A percentile compares a stretch with the other conserved stretches of the same genome.
Conservation (phyloP, 768 basidiomycete genomes). For the Nidularia pulvinata region DNA sequence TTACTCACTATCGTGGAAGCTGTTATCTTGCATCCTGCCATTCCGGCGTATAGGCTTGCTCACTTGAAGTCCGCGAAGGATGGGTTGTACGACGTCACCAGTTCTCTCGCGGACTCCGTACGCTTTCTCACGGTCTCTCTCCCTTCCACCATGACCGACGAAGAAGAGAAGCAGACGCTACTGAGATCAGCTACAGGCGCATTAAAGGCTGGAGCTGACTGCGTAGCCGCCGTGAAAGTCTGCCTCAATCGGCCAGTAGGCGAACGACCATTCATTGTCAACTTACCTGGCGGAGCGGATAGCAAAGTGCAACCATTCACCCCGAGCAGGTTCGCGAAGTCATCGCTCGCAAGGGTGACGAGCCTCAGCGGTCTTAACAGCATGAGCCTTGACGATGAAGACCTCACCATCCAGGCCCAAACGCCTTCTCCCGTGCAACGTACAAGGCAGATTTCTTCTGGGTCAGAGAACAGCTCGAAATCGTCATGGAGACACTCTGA, state of each 20-base stretch:
- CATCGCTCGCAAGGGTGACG: slow-evolving; percentile 22
- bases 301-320: slow-evolving; percentile 40
- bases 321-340: slow-evolving; percentile 44
- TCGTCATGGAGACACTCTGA: neutral
- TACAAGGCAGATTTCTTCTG: neutral
- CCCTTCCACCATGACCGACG: slow-evolving; percentile 59
- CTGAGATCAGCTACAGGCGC: slow-evolving; percentile 88
- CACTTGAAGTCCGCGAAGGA: slow-evolving; percentile 75
- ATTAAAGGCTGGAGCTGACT: slow-evolving; percentile 86
- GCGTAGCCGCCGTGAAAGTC: slow-evolving; percentile 82
- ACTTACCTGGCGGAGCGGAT: slow-evolving; percentile 52
- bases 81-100: slow-evolving; percentile 82
- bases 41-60: slow-evolving; percentile 61
- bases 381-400: too few species aligned
- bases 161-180: slow-evolving; percentile 77
- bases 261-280: slow-evolving; percentile 65
- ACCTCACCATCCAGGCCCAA: neutral
- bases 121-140: slow-evolving; percentile 65
- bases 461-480: neutral
- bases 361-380: neutral
- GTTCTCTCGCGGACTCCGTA: slow-evolving; percentile 85
- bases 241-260: slow-evolving; percentile 68
- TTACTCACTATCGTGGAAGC: slow-evolving; percentile 91
- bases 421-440: too few species aligned
- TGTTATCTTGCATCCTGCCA: slow-evolving; percentile 75